Evolutionary conservation across 495 filamentous ascomycete genomes (phyloP).

Genomic region (Articulospora tetracladia): DNA sequence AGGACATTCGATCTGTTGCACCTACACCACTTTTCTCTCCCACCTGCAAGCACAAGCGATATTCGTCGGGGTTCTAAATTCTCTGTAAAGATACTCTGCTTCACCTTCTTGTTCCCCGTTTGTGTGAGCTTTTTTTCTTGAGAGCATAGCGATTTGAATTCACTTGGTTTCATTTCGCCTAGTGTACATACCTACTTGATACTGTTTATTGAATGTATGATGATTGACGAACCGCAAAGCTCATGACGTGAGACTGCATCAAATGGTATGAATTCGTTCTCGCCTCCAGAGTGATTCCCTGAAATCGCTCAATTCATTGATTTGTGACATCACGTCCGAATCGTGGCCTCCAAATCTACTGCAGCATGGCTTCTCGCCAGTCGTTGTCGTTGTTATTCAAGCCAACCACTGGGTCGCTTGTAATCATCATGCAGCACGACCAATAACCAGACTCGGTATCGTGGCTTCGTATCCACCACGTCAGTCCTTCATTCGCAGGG

Average conservation of each 20-base stretch:
- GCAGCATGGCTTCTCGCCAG: too few species aligned
- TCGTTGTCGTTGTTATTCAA: too few species aligned
- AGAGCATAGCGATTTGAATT: conserved; percentile 20
- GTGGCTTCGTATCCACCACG: too few species aligned
- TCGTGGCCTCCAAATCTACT: too few species aligned
- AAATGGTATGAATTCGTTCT: too few species aligned
- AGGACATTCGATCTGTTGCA: conserved; percentile 27
- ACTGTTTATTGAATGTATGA: conserved; percentile 4
- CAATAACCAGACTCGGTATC: too few species aligned
- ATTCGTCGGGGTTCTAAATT: conserved; percentile 1
- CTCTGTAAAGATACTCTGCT: conserved; percentile 17
- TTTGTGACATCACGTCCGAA: too few species aligned
- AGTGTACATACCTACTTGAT: conserved; percentile 18
- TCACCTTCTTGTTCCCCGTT: conserved; percentile 13
- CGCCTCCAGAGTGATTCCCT: too few species aligned
- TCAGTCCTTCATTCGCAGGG: background rate
- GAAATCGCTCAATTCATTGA: too few species aligned
- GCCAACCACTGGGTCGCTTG: too few species aligned
- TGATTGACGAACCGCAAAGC: background rate
- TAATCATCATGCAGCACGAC: background rate
- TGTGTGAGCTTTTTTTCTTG: conserved; percentile 12
- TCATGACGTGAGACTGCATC: too few species aligned
- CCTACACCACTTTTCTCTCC: background rate
- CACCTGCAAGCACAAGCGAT: conserved; percentile 14
- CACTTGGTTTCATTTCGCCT: conserved; percentile 13